phyloP scores from a whole-genome alignment of 2,329 filamentous ascomycete species.

The Mycosphaerella arachidis region DNA sequence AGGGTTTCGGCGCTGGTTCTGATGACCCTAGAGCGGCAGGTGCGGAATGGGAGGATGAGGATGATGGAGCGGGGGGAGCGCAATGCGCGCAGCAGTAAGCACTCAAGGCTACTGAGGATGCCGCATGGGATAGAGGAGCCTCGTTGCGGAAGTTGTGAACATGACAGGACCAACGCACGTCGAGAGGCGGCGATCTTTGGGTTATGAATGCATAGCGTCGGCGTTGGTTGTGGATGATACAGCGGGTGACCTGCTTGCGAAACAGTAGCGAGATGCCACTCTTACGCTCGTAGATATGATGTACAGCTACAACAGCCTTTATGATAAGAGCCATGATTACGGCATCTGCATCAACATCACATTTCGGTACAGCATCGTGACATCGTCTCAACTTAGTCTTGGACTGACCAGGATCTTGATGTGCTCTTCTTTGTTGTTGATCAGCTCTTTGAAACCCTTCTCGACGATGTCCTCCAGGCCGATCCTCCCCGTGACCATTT shows the following conservation, averaged over 20 bases:
- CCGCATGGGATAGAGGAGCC: not conserved
- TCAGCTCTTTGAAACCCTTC: slow-evolving; percentile 15
- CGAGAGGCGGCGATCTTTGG: not conserved
- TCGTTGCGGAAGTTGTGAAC: no score
- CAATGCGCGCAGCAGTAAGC: slow-evolving; percentile 69
- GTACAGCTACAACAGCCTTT: not conserved
- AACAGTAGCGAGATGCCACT: not conserved
- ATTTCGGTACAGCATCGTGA: not conserved
- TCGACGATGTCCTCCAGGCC: slow-evolving; percentile 12
- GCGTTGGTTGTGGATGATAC: not conserved
- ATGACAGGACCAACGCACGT: not conserved
- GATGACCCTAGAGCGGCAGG: slow-evolving; percentile 62
- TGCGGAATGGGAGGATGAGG: slow-evolving; percentile 68
- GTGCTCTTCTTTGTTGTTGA: slow-evolving; percentile 15
- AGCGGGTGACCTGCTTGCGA: not conserved
- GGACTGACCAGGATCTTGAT: slow-evolving; percentile 19
- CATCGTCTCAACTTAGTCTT: not conserved
- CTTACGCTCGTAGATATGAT: not conserved
- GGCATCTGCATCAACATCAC: no score
- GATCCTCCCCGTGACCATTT: slow-evolving; percentile 17
- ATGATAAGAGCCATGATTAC: not conserved
- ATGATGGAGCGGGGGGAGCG: slow-evolving; percentile 54
- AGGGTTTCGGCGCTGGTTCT: slow-evolving; percentile 73
- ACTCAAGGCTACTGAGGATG: not conserved
- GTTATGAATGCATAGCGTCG: not conserved